Evolutionary conservation across 1,139 yeast genomes (phyloP), one percentile per base, ranked within the genome.

Genomic region (Pichiaceae sp.): DNA sequence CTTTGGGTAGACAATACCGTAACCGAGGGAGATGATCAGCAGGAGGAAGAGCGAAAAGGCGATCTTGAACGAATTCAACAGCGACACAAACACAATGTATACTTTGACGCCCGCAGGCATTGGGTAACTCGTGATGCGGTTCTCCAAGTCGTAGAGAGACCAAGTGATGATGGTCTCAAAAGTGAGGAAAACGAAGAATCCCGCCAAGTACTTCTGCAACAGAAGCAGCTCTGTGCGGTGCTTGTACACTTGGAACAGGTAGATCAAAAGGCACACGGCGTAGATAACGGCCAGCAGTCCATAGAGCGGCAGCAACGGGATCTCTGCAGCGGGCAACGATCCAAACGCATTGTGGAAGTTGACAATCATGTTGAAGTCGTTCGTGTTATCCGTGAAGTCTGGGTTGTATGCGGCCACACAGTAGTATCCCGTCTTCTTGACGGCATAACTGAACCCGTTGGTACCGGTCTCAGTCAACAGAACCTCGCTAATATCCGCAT

Each of bases 321-420:
- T 81, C 57, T 91, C 95, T 36, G 91, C 69, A 4, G 95, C 98
- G 29, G 94, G 75, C 42, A 91, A 66, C 44, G 84, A 75, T 38
- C 98, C 98, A 60, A 72, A 91, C 3, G 97, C 85, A 60, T 87
- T 89, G 62, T 86, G 93, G 62, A 85, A 91, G 51, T 78, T 78
- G 30, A 82, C 79, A 18, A 63, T 62, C 11, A 91, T 85, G 36
- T 67, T 59, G 57, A 80, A 91, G 32, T 69, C 63, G 14, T 53
- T 44, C 4, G 53, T 49, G 2, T 56, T 43, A 31, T 57, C 53
- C 4, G 39, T 39, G 31, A 37, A 49, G 9, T 39, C 36, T 15
- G 67, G 58, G 17, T 78, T 67, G 47, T 66, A 75, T 0, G 94
- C 81, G 2, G 87, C 77, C 21, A 91, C 80, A 64, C 99, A 91